Conservation (phyloP, 495 filamentous ascomycete species). For the Penicillium antarcticum region DNA sequence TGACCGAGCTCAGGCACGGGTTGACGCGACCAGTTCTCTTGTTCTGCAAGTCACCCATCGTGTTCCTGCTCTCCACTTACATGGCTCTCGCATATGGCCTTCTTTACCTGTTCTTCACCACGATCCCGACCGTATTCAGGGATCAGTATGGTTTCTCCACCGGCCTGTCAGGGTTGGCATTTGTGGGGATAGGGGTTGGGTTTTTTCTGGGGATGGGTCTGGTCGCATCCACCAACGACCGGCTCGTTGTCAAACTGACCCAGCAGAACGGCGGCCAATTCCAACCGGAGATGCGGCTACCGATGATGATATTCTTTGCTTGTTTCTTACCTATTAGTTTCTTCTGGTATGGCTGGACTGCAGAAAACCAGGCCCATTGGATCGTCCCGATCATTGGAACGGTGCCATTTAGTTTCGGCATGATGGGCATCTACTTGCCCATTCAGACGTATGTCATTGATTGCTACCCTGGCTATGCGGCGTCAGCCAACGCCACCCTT, state of each 20-base stretch:
- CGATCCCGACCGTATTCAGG: constrained; percentile 51
- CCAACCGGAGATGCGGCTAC: constrained; percentile 1
- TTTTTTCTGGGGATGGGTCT: neutral
- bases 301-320: constrained; percentile 2
- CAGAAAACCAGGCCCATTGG: constrained; percentile 48
- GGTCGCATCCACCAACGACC: neutral
- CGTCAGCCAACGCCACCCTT: constrained; percentile 22
- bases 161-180: constrained; percentile 8
- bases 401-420: constrained; percentile 47
- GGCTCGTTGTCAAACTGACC: neutral
- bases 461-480: constrained; percentile 56
- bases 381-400: constrained; percentile 46
- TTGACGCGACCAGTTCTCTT: constrained; percentile 46
- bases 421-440: constrained; percentile 52
- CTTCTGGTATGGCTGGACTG: constrained; percentile 65
- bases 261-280: neutral
- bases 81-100: constrained; percentile 58
- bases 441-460: constrained; percentile 60
- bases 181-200: constrained; percentile 9
- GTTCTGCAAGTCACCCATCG: constrained; percentile 53
- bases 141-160: constrained; percentile 43
- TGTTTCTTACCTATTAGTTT: constrained; percentile 49
- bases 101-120: constrained; percentile 59
- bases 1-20: constrained; percentile 35
- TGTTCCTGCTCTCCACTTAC: constrained; percentile 55